Percentiles rank a stretch among this genome's conserved stretches.
Evolutionary conservation across 352 stramenopile species (phyloP).

Genomic region (Globisporangium nunn): DNA sequence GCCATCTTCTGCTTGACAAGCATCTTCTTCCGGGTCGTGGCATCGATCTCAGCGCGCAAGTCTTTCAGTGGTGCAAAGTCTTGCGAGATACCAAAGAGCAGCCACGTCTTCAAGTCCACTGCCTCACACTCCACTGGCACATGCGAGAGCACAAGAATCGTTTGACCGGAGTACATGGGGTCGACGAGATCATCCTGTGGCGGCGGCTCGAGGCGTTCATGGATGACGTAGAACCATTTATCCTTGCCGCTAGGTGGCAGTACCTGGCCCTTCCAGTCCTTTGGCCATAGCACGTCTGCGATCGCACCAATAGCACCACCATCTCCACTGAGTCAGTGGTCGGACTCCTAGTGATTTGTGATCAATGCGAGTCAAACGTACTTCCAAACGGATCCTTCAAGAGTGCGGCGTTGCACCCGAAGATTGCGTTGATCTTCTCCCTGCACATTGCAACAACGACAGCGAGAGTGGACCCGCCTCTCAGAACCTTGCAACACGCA

Average conservation of each 20-base stretch:
- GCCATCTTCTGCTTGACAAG: conserved; percentile 49
- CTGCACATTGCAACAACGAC: conserved; percentile 3
- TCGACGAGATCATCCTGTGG: conserved; percentile 56
- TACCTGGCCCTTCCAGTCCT: conserved; percentile 60
- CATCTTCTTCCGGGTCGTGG: conserved; percentile 29
- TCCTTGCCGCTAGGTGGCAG: conserved; percentile 36
- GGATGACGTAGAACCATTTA: conserved; percentile 72
- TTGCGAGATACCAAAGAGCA: conserved; percentile 49
- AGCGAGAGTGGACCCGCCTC: neutral
- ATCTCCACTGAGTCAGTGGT: neutral
- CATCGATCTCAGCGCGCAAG: conserved; percentile 26
- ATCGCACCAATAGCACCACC: neutral
- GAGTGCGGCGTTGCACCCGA: conserved; percentile 53
- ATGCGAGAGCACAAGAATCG: conserved; percentile 44
- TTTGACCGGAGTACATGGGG: conserved; percentile 41
- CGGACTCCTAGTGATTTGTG: neutral
- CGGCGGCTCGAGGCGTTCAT: conserved; percentile 47
- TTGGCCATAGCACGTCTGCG: conserved; percentile 63
- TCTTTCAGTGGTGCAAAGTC: conserved; percentile 47
- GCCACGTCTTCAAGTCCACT: conserved; percentile 44
- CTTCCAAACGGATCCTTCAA: conserved; percentile 63
- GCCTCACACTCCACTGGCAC: conserved; percentile 47
- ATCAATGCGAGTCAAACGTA: conserved; percentile 16
- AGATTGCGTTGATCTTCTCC: conserved; percentile 51
- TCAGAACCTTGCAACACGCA: neutral